phyloP scores from a whole-genome alignment of 2,329 filamentous ascomycete genomes.

The Pyrenophora teres region DNA sequence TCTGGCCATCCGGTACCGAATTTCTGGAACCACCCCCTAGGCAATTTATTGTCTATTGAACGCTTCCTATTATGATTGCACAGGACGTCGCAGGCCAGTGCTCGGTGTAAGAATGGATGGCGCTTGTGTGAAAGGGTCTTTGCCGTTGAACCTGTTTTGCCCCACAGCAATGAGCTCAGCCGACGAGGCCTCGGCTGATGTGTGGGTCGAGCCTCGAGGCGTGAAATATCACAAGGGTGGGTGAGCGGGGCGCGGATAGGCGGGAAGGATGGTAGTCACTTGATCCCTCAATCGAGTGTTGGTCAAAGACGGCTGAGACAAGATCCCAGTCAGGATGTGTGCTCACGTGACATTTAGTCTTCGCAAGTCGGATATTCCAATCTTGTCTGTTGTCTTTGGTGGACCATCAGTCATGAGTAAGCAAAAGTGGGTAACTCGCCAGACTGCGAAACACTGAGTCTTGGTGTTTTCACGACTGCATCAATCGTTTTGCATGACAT shows the following conservation, averaged over 20 bases:
- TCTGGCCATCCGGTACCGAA: slow-evolving; percentile 1
- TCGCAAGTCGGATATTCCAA: too few species aligned
- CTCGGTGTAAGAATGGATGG: slow-evolving; percentile 1
- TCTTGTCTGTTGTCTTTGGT: too few species aligned
- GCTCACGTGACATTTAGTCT: too few species aligned
- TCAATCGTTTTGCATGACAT: too few species aligned
- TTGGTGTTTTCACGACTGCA: too few species aligned
- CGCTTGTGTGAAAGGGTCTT: neutral
- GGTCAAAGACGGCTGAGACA: too few species aligned
- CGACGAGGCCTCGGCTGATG: slow-evolving; percentile 21
- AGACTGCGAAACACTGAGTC: too few species aligned
- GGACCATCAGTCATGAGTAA: too few species aligned
- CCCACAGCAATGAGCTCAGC: slow-evolving; percentile 38
- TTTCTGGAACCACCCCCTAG: slow-evolving; percentile 1
- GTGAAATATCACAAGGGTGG: slow-evolving; percentile 22
- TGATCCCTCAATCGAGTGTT: slow-evolving; percentile 19
- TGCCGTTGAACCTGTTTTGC: slow-evolving; percentile 18
- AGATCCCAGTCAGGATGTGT: too few species aligned
- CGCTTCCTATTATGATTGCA: neutral
- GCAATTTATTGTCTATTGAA: neutral
- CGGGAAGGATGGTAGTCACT: slow-evolving; percentile 44
- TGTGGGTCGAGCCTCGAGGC: slow-evolving; percentile 18
- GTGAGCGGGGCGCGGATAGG: slow-evolving; percentile 30
- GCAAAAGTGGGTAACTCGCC: too few species aligned
- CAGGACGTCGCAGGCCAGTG: neutral